Evolutionary conservation across 2,329 filamentous ascomycete species (phyloP).

Genomic region (Monilinia aucupariae): DNA sequence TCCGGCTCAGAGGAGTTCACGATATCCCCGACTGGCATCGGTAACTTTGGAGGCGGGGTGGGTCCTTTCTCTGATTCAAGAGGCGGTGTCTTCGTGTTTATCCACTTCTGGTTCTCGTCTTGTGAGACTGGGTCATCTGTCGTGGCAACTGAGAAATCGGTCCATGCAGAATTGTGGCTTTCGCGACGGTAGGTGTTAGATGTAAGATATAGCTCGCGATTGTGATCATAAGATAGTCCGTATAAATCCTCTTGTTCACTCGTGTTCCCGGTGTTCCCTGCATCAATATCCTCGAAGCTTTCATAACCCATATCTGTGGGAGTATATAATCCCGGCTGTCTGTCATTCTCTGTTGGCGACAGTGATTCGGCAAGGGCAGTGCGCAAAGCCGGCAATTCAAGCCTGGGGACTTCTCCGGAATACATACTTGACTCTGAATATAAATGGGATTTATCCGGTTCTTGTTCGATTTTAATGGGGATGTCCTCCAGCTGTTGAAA

Average conservation of each 20-base stretch:
- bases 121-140: constrained; percentile 24
- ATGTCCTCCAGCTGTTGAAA: constrained; percentile 6
- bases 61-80: constrained; percentile 36
- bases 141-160: constrained; percentile 31
- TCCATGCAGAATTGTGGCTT: constrained; percentile 31
- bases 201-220: constrained; percentile 21
- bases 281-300: constrained; percentile 29
- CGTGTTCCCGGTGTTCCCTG: constrained; percentile 16
- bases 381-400: constrained; percentile 28
- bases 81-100: constrained; percentile 13
- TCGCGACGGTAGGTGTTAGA: constrained; percentile 21
- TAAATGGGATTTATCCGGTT: background rate
- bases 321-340: constrained; percentile 26
- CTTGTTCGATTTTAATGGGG: constrained; percentile 8
- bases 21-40: constrained; percentile 12
- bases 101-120: constrained; percentile 19
- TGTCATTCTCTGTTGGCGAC: constrained; percentile 22
- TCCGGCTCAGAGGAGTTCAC: constrained; percentile 22
- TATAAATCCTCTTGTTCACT: constrained; percentile 22
- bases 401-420: constrained; percentile 19
- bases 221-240: constrained; percentile 22
- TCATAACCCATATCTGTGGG: constrained; percentile 35
- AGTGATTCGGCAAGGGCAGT: constrained; percentile 27
- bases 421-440: background rate
- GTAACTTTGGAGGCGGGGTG: constrained; percentile 39